Evolutionary conservation across 495 filamentous ascomycete species (phyloP), one percentile per base, ranked within the genome.

Genomic region (Tuber calosporum): DNA sequence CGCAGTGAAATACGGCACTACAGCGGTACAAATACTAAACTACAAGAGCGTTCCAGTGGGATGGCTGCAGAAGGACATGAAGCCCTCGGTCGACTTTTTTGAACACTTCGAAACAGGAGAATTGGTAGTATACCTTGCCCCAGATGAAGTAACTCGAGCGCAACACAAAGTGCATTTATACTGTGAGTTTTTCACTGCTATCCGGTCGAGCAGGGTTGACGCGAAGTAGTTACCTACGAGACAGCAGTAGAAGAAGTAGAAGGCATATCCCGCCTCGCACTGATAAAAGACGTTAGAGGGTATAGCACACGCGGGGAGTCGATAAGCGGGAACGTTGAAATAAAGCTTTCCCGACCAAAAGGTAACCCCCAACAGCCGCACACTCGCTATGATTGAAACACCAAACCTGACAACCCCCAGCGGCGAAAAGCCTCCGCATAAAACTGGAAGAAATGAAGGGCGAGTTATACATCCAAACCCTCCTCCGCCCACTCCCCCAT

Each of bases 241-340:
- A 71, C 69, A 20, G 45, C 30, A 17, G 69, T 71, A 36, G 42
- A 71, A 22, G 30, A 58, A 39, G 58, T 62, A 37, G 26, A 45
- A 39, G 42, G 58, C 8, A 58, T n/a, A 15, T 34, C 69, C 17
- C 48, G 34, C 19, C 26, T 19, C 13, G 36, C n/a, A 1, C 38
- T 71, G 38, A 62, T 71, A 26, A 71, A 45, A 22, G 34, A 71
- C 19, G 20, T 71, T 22, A 71, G 19, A 13, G 69, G 69, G 19
- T 36, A 0, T 15, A 38, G 43, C 11, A 58, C 45, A 30, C 41
- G 30, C 6, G 34, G 69, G 48, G 30, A 53, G 19, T 20, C 36
- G 1, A 62, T 71, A 62, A 34, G 45, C n/a, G 69, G 69, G 58
- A 58, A 71, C 58, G 19, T 71, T 37, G 38, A 34, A 34, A 62